Evolutionary conservation across 2,329 filamentous ascomycete species (phyloP), one percentile per base, ranked within the genome.

Genomic region (Ascochyta lentis): DNA sequence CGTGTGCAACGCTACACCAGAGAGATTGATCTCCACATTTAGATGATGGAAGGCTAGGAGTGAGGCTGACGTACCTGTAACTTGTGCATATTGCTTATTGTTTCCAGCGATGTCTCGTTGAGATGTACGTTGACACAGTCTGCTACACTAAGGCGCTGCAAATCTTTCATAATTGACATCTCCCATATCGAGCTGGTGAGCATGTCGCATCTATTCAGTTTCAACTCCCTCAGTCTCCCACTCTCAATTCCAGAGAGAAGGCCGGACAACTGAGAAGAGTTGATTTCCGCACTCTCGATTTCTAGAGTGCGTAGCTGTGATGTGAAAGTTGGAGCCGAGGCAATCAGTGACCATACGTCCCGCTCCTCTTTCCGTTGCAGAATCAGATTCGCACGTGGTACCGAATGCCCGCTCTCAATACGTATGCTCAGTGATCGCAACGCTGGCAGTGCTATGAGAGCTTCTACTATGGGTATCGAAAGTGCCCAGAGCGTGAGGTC

Each of bases 401-500:
- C 12, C 54, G 60, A 2, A 57, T 47, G 38, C 34, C 44, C 12
- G 54, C 60, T 61, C 24, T 73, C 70, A 19, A 73, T 61, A 6
- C 60, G 62, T 13, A 76, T 58, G 1, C 59, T 64, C 0, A 76
- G 54, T 2, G 54, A 48, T 7, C 62, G 59, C 4, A 75, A 56
- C 4, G 64, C 66, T 12, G 59, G 45, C 0, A 73, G 33, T 0
- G n/a, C n/a, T 0, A 51, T 29, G 2, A 76, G 52, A 0, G 67
- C 67, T 23, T 58, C 52, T 3, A 68, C 71, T 26, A 70, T 63
- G 1, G 67, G 61, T 0, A 50, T 29, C 0, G 64, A 70, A 0
- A 75, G 55, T 0, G 63, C 65, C 71, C 72, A 75, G 19, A 75
- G 49, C 0, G 58, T 61, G 16, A 75, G 50, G 4, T 73, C 65